Percentiles rank a stretch among this genome's conserved stretches.
These are phyloP conservation scores for Withania somnifera DNA, from an alignment of 305 asterid species.

Conservation along the genomic window DNA sequence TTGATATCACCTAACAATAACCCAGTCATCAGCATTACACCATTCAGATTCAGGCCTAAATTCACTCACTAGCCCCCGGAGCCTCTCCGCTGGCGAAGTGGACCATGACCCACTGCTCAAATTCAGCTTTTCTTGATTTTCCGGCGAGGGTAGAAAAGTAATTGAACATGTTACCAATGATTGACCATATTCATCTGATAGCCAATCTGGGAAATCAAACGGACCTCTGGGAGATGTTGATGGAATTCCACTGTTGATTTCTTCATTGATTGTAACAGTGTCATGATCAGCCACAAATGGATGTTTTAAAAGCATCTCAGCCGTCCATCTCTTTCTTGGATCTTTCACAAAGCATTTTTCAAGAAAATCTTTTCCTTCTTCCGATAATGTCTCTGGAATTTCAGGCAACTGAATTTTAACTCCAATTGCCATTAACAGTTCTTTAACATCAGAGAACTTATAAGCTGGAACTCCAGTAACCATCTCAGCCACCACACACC, in stretches of 20 bases:
- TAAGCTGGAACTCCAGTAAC: constrained; percentile 31
- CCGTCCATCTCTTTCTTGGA: constrained; percentile 72
- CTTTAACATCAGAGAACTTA: constrained; percentile 35
- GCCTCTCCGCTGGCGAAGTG: constrained; percentile 28
- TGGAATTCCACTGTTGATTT: background rate
- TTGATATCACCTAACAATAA: constrained; percentile 42
- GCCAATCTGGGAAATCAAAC: constrained; percentile 57
- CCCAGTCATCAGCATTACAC: constrained; percentile 35
- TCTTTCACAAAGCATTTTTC: constrained; percentile 40
- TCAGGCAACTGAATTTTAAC: constrained; percentile 44
- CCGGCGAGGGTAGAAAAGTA: constrained; percentile 23
- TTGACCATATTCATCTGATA: background rate
- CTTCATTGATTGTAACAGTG: constrained; percentile 11
- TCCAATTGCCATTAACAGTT: constrained; percentile 48
- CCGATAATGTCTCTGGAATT: constrained; percentile 40
- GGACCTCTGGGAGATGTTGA: constrained; percentile 58
- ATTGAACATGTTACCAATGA: constrained; percentile 24
- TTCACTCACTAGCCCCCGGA: constrained; percentile 18
- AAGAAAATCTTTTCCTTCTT: constrained; percentile 55
- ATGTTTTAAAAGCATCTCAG: constrained; percentile 71
- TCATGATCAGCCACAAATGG: constrained; percentile 27
- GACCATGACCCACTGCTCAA: background rate
- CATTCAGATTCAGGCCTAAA: constrained; percentile 26
- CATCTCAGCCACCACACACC: constrained; percentile 34
- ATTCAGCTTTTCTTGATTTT: background rate